A percentile compares a stretch with the other conserved stretches of the same genome.
Evolutionary conservation across 2,329 filamentous ascomycete species (phyloP).

Genomic region (Ceratocystis cubensis): DNA sequence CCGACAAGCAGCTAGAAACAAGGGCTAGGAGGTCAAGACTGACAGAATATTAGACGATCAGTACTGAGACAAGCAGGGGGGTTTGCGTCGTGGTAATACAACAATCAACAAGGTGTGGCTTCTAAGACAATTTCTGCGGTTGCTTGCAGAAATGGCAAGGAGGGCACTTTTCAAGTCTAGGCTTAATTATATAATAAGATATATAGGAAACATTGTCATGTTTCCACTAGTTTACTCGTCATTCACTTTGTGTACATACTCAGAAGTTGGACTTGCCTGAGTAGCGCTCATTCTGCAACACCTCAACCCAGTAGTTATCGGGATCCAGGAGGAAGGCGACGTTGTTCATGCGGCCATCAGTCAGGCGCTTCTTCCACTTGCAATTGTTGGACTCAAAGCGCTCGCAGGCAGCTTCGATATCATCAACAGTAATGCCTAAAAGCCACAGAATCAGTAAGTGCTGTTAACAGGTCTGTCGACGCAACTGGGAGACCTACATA

Average conservation of each 20-base stretch:
- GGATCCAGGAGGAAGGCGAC: conserved; percentile 86
- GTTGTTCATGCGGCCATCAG: conserved; percentile 85
- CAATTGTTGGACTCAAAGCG: conserved; percentile 72
- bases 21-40: background rate
- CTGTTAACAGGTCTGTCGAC: background rate
- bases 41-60: background rate
- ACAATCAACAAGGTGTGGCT: background rate
- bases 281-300: conserved; percentile 66
- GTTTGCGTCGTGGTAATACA: background rate
- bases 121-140: background rate
- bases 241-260: conserved; percentile 30
- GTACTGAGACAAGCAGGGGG: background rate
- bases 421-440: conserved; percentile 67
- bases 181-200: background rate
- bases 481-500: conserved; percentile 46
- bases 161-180: background rate
- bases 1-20: background rate
- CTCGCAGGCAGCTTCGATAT: conserved; percentile 75
- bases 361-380: conserved; percentile 90
- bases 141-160: background rate
- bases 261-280: conserved; percentile 42
- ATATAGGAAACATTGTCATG: conserved; percentile 1
- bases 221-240: background rate
- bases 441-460: conserved; percentile 22
- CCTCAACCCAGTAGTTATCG: conserved; percentile 71